These are phyloP conservation scores for Ustilago nuda DNA, from an alignment of 1,284 basidiomycete species.

Conservation along the genomic window DNA sequence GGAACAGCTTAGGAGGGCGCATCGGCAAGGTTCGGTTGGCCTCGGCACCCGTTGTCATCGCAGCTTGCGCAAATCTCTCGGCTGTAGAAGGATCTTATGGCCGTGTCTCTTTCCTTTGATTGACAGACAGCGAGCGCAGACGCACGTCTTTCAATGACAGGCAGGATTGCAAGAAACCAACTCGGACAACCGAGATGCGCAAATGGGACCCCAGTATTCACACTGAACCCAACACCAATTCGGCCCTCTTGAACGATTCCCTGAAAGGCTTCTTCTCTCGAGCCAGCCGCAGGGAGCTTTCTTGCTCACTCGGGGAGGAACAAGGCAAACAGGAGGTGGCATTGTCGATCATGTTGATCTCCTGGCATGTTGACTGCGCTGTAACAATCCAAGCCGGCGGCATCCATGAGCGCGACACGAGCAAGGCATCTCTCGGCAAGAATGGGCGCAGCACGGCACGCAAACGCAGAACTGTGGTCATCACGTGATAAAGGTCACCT, in stretches of 20 bases:
- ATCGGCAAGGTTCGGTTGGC: conserved; percentile 1
- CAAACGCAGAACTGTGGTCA: not conserved
- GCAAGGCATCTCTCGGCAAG: too few relatives aligned
- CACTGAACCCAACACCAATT: not conserved
- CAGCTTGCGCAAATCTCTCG: not conserved
- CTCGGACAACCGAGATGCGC: not conserved
- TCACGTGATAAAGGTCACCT: too few relatives aligned
- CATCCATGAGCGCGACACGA: not conserved
- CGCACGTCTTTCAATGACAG: not conserved
- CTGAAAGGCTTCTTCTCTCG: not conserved
- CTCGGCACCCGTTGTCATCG: not conserved
- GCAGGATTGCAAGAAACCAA: conserved; percentile 1
- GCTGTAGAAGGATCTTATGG: not conserved
- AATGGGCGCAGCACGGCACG: too few relatives aligned
- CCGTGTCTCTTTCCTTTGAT: not conserved
- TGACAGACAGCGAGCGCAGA: not conserved
- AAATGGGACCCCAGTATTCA: conserved; percentile 2
- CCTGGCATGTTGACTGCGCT: conserved; percentile 2
- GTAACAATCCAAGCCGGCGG: not conserved
- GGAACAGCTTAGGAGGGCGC: not conserved
- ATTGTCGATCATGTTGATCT: conserved; percentile 6
- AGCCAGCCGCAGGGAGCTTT: too few relatives aligned
- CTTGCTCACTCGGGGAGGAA: not conserved
- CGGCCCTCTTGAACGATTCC: not conserved
- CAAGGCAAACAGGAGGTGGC: not conserved